Evolutionary conservation across 306 rosid genomes (phyloP).

Genomic region (Vigna angularis): DNA sequence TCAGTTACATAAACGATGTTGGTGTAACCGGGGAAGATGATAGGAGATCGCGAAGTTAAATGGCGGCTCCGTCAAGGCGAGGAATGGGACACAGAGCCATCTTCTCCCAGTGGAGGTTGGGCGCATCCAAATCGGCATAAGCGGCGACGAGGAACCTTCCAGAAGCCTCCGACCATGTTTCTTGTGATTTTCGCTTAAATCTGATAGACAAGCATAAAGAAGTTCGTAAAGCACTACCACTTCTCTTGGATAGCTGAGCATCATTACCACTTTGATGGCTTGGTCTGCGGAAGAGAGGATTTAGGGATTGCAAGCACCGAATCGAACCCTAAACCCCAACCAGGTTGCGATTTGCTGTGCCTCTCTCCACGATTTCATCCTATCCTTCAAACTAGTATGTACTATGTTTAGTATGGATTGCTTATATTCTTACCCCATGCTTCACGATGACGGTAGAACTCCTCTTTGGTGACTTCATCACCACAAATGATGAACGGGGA

Average conservation of each 20-base stretch:
- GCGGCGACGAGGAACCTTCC: conserved; percentile 70
- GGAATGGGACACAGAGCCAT: conserved; percentile 84
- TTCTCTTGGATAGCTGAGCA: conserved; percentile 79
- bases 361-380: no score
- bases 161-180: conserved; percentile 54
- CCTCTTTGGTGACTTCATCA: no score
- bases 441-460: no score
- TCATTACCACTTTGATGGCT: conserved; percentile 57
- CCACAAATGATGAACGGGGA: no score
- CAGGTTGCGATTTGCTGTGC: no score
- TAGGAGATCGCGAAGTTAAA: conserved; percentile 77
- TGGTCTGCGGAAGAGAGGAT: no score
- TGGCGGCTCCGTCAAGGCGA: conserved; percentile 90
- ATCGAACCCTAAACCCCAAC: no score
- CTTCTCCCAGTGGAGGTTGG: conserved; percentile 71
- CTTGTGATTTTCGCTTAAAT: conserved; percentile 53
- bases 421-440: no score
- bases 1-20: conserved; percentile 61
- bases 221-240: conserved; percentile 79
- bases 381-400: no score
- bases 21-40: conserved; percentile 91
- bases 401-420: no score
- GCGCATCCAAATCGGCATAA: conserved; percentile 86
- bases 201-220: conserved; percentile 85
- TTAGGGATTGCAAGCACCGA: no score